Evolutionary conservation across 2,329 filamentous ascomycete species (phyloP).

Genomic region (Phialemoniopsis sp.): DNA sequence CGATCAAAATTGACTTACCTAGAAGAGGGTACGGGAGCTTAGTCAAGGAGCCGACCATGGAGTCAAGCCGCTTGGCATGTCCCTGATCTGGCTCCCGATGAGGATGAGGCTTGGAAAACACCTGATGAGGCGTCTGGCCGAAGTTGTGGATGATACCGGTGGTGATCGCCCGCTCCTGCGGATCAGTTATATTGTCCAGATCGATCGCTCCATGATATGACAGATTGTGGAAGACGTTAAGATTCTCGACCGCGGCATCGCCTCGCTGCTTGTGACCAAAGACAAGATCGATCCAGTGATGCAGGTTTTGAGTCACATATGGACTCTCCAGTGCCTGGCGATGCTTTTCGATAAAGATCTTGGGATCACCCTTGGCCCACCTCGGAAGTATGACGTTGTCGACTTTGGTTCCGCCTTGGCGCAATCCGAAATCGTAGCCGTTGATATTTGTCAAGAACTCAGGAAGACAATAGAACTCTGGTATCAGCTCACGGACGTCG

Average conservation of each 20-base stretch:
- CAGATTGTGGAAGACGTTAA: slow-evolving; percentile 94
- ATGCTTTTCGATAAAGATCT: slow-evolving; percentile 92
- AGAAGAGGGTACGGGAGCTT: slow-evolving; percentile 76
- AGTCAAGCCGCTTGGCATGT: slow-evolving; percentile 70
- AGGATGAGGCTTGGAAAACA: slow-evolving; percentile 80
- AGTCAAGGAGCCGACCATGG: slow-evolving; percentile 69
- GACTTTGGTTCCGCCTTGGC: slow-evolving; percentile 75
- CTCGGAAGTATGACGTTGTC: slow-evolving; percentile 86
- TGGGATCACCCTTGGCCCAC: slow-evolving; percentile 94
- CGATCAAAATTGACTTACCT: too few relatives aligned
- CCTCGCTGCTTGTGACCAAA: slow-evolving; percentile 94
- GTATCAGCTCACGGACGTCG: slow-evolving; percentile 90
- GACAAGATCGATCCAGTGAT: slow-evolving; percentile 93
- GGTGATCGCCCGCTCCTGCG: slow-evolving; percentile 79
- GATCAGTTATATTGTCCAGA: slow-evolving; percentile 84
- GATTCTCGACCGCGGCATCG: slow-evolving; percentile 82
- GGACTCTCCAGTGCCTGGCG: slow-evolving; percentile 93
- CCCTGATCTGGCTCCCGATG: slow-evolving; percentile 65
- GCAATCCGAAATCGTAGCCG: slow-evolving; percentile 84
- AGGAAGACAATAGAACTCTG: slow-evolving; percentile 95
- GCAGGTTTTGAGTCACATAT: slow-evolving; percentile 83
- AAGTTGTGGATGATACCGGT: slow-evolving; percentile 99
- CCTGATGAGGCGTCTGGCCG: slow-evolving; percentile 93
- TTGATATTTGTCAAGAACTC: slow-evolving; percentile 96
- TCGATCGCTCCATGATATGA: slow-evolving; percentile 94